These are phyloP conservation scores for Aristolochia fimbriata DNA, from an alignment of 164 flowering plant genomes.

Conservation along the genomic window DNA sequence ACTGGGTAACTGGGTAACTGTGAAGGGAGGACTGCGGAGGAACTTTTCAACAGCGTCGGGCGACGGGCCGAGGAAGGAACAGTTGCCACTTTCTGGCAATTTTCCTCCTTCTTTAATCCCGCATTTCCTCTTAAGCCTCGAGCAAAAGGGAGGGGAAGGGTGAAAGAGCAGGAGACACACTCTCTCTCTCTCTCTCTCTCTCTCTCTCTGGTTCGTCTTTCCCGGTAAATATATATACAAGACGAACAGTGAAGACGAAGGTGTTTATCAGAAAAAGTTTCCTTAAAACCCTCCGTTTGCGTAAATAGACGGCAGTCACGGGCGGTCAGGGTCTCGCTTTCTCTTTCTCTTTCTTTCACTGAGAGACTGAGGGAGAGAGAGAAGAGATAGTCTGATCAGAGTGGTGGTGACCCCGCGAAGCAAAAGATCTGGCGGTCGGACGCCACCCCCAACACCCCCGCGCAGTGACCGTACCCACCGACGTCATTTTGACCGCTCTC, in stretches of 20 bases:
- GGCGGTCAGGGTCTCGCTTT: conserved; percentile 7
- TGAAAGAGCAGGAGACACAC: too few relatives aligned
- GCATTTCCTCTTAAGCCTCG: background rate
- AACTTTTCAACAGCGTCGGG: background rate
- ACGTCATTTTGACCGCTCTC: conserved; percentile 7
- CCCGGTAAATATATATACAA: background rate
- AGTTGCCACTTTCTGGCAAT: background rate
- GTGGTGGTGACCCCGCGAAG: background rate
- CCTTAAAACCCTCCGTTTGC: conserved; percentile 7
- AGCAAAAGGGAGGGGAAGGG: too few relatives aligned
- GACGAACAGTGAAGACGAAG: background rate
- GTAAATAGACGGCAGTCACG: conserved; percentile 11
- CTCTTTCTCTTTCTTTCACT: too few relatives aligned
- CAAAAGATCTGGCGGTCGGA: conserved; percentile 16
- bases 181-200: too few relatives aligned
- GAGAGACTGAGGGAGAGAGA: too few relatives aligned
- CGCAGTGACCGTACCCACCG: background rate
- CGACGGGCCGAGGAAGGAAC: background rate
- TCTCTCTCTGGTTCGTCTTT: too few relatives aligned
- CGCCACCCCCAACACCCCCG: background rate
- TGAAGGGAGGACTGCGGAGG: too few relatives aligned
- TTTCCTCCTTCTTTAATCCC: background rate
- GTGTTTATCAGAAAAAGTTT: conserved; percentile 4
- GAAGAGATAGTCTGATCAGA: too few relatives aligned
- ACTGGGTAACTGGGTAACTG: too few relatives aligned